Percentiles rank a stretch among this genome's conserved stretches.
phyloP scores from a whole-genome alignment of 768 basidiomycete species.

The Dendrothele bispora region DNA sequence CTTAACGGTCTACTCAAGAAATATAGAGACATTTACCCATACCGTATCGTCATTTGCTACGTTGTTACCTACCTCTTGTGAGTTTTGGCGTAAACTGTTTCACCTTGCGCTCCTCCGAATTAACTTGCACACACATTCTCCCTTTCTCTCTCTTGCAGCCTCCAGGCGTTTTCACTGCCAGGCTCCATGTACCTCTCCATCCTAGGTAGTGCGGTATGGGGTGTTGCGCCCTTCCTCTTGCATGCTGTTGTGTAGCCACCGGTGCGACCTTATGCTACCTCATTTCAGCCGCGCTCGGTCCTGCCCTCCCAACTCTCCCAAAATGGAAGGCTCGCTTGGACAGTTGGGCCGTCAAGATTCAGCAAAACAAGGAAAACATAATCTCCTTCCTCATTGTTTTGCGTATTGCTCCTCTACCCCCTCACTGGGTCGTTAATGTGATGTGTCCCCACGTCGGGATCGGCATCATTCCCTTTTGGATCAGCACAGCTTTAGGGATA shows the following conservation, averaged over 20 bases:
- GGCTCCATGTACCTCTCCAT: constrained; percentile 99
- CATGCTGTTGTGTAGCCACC: constrained; percentile 87
- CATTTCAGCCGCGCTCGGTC: constrained; percentile 89
- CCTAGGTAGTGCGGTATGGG: constrained; percentile 94
- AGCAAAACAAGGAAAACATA: constrained; percentile 77
- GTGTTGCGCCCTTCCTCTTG: constrained; percentile 89
- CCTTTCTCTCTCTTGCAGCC: constrained; percentile 45
- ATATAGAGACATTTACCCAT: constrained; percentile 86
- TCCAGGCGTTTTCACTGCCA: constrained; percentile 95
- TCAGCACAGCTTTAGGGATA: constrained; percentile 86
- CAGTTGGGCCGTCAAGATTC: constrained; percentile 78
- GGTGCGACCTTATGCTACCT: constrained; percentile 92
- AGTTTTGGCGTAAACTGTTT: constrained; percentile 35
- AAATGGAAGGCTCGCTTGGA: constrained; percentile 83
- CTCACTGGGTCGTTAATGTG: constrained; percentile 96
- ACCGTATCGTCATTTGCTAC: constrained; percentile 84
- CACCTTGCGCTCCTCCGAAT: neutral
- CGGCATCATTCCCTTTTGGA: constrained; percentile 82
- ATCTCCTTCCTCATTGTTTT: constrained; percentile 94
- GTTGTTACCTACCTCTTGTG: constrained; percentile 91
- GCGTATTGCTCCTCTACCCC: constrained; percentile 90
- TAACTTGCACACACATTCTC: too few relatives aligned
- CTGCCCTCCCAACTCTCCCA: constrained; percentile 84
- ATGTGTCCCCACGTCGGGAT: constrained; percentile 93
- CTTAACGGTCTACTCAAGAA: constrained; percentile 88